Conservation (phyloP, 306 rosid species). For the Lathyrus aphaca region DNA sequence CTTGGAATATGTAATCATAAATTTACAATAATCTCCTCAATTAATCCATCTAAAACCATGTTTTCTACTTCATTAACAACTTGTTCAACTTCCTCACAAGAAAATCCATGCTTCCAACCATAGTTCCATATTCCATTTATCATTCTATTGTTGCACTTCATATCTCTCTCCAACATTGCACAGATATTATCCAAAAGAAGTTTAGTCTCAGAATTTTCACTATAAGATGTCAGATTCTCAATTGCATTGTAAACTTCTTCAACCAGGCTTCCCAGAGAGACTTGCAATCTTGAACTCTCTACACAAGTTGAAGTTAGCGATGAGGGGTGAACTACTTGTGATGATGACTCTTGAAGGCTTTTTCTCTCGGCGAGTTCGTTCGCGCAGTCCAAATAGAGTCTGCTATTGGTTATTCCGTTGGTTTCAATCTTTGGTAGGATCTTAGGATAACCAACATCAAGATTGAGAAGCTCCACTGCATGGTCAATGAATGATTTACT, state of each 20-base stretch:
- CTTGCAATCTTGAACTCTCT: slow-evolving; percentile 47
- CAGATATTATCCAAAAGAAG: slow-evolving; percentile 48
- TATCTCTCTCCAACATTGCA: slow-evolving; percentile 71
- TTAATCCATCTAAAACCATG: slow-evolving; percentile 60
- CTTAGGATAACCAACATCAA: slow-evolving; percentile 47
- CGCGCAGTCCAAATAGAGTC: slow-evolving; percentile 68
- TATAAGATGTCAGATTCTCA: slow-evolving; percentile 50
- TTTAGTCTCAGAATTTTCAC: slow-evolving; percentile 45
- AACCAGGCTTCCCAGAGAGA: slow-evolving; percentile 57
- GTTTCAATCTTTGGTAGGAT: slow-evolving; percentile 41
- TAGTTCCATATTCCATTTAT: slow-evolving; percentile 73
- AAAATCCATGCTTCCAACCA: slow-evolving; percentile 76
- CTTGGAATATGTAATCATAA: slow-evolving; percentile 40
- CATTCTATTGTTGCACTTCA: slow-evolving; percentile 57
- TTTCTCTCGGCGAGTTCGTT: slow-evolving; percentile 60
- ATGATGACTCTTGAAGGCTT: slow-evolving; percentile 50
- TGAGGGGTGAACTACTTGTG: slow-evolving; percentile 51
- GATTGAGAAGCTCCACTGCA: slow-evolving; percentile 64
- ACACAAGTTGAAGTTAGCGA: slow-evolving; percentile 40
- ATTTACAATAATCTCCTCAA: slow-evolving; percentile 71
- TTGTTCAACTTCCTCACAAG: slow-evolving; percentile 70
- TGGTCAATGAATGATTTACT: slow-evolving; percentile 65
- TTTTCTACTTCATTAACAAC: slow-evolving; percentile 65
- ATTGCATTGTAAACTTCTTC: slow-evolving; percentile 57
- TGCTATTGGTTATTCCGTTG: slow-evolving; percentile 35